Percentiles rank a stretch among this genome's conserved stretches.
Conservation (phyloP, 192 early-diverging fungal genomes). For the Backusella sp. region DNA sequence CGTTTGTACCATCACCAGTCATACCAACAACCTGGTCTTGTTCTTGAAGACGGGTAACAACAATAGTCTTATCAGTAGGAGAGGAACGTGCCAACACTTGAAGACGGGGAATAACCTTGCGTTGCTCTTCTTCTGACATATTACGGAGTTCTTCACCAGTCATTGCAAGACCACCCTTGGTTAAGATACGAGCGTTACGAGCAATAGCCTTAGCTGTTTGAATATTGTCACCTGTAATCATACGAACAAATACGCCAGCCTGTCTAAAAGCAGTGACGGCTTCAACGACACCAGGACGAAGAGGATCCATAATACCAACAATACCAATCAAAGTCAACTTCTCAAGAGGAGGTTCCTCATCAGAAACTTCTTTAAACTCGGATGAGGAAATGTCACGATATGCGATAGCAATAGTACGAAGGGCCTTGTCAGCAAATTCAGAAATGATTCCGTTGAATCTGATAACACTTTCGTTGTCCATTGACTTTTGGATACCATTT, state of each 20-base stretch:
- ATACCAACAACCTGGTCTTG: conserved; percentile 69
- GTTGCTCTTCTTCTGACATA: conserved; percentile 67
- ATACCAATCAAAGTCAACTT: conserved; percentile 68
- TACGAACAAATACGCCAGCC: conserved; percentile 87
- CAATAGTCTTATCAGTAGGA: conserved; percentile 88
- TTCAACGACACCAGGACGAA: conserved; percentile 75
- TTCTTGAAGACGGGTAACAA: conserved; percentile 75
- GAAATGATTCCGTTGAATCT: conserved; percentile 52
- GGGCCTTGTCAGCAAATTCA: conserved; percentile 60
- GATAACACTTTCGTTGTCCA: conserved; percentile 42
- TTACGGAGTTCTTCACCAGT: conserved; percentile 77
- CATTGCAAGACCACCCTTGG: conserved; percentile 69
- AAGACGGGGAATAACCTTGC: conserved; percentile 61
- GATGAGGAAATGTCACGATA: conserved; percentile 54
- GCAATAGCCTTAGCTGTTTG: conserved; percentile 93
- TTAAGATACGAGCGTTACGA: conserved; percentile 79
- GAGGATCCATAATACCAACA: conserved; percentile 88
- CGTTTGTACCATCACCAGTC: conserved; percentile 86
- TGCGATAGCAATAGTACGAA: conserved; percentile 73
- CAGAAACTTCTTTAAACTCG: conserved; percentile 46
- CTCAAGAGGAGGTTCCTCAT: conserved; percentile 53
- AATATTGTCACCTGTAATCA: conserved; percentile 86
- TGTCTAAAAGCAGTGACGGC: conserved; percentile 72
- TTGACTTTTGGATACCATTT: conserved; percentile 45
- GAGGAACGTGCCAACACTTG: conserved; percentile 87